Evolutionary conservation across 768 basidiomycete genomes (phyloP).

Genomic region (Naganishia friedmannii): DNA sequence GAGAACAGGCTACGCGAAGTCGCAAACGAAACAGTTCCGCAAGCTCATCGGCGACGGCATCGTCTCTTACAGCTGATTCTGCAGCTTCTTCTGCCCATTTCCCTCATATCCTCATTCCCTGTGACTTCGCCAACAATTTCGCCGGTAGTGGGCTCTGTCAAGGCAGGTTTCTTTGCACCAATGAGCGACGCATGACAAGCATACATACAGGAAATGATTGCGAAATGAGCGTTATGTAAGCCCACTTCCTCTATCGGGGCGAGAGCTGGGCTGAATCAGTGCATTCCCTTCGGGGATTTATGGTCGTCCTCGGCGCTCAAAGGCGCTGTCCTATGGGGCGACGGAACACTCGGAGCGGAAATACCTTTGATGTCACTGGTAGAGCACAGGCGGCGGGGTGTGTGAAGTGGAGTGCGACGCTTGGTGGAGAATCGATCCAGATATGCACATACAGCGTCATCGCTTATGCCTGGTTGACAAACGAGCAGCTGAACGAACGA

Average conservation of each 20-base stretch:
- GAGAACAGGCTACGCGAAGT: too few relatives aligned
- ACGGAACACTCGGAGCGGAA: background rate
- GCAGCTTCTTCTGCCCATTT: too few relatives aligned
- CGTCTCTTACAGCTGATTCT: too few relatives aligned
- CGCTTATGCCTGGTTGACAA: background rate
- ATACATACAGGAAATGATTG: background rate
- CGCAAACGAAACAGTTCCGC: too few relatives aligned
- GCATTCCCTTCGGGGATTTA: constrained; percentile 11
- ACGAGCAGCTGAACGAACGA: too few relatives aligned
- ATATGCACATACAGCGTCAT: background rate
- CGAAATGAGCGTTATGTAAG: background rate
- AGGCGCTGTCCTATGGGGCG: background rate
- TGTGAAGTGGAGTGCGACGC: background rate
- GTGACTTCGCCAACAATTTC: too few relatives aligned
- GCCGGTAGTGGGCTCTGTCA: too few relatives aligned
- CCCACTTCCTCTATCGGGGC: background rate
- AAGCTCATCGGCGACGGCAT: too few relatives aligned
- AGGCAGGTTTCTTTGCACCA: too few relatives aligned
- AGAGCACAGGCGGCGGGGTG: background rate
- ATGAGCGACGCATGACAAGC: too few relatives aligned
- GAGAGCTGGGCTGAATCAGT: constrained; percentile 3
- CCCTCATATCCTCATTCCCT: too few relatives aligned
- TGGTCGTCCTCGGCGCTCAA: constrained; percentile 5
- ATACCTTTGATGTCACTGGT: background rate
- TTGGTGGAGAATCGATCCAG: background rate